Evolutionary conservation across 768 basidiomycete genomes (phyloP), one percentile per base, ranked within the genome.

Genomic region (Tulasnella sp.): DNA sequence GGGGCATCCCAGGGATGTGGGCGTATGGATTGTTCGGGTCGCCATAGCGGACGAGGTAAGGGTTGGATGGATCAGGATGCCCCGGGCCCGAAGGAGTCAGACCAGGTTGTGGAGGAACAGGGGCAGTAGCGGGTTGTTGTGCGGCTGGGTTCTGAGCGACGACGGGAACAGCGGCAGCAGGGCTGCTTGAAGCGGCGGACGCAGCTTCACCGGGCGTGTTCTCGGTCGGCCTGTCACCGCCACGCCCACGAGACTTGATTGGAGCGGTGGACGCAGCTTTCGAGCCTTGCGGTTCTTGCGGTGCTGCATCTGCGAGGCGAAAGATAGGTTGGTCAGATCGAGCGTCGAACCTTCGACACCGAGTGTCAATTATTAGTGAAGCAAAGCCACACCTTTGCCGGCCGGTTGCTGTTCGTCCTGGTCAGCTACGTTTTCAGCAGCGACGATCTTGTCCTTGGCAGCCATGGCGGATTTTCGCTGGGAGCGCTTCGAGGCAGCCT

Each of bases 401-500:
- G 29, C 69, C 36, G 37, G 45, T 36, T 40, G 73, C 52, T 74
- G 45, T 5, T 74, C 73, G 9, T 25, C 31, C 29, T 74, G 52
- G 5, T 74, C 73, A 31, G 36, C 73, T 25, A 52, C 36, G 37
- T 45, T 58, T 22, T 74, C 73, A 34, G 73, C 73, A 37, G 34
- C 52, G 29, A 74, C 37, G 54, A 74, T 58, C 52, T 74, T 74
- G 34, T 74, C 54, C 73, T 67, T 74, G 73, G 73, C 73, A 19
- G 73, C 73, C 9, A 37, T 14, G 37, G 73, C 73, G 3, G 73
- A 58, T 52, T 67, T 74, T 36, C 73, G 39, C n/a, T 73, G 73
- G 36, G 73, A 42, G 36, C 73, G 73, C 39, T 58, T 74, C 49
- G 73, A 54, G 19, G 45, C 1, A 17, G 73, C 34, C 25, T 74